A percentile compares a stretch with the other conserved stretches of the same genome.
phyloP scores from a whole-genome alignment of 345 rosid species.

The Corchorus olitorius region DNA sequence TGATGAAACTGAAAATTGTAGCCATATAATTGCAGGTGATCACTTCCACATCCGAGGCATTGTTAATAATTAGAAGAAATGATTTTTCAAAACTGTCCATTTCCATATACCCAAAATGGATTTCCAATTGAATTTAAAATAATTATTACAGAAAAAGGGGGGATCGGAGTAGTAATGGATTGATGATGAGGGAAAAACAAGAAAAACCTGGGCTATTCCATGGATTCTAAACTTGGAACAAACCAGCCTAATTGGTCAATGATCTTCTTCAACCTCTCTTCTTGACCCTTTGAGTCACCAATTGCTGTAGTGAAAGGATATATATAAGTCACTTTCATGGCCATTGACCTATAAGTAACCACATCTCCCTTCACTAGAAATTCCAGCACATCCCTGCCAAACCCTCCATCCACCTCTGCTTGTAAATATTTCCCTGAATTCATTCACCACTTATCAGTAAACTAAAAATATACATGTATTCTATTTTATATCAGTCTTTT shows the following conservation, averaged over 20 bases:
- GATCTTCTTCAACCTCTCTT: conserved; percentile 73
- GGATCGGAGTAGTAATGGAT: not conserved
- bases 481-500: not conserved
- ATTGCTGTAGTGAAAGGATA: conserved; percentile 93
- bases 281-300: conserved; percentile 86
- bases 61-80: no score
- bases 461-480: no score
- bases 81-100: not conserved
- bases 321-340: conserved; percentile 76
- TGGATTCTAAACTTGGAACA: conserved; percentile 77
- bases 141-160: not conserved
- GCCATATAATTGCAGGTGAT: no score
- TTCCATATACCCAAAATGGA: not conserved
- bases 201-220: conserved; percentile 45
- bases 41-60: no score
- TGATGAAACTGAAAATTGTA: no score
- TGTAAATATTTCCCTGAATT: conserved; percentile 66
- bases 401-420: conserved; percentile 81
- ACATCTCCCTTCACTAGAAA: conserved; percentile 80
- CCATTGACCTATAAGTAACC: conserved; percentile 75
- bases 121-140: not conserved
- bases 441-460: not conserved
- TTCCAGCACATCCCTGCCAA: conserved; percentile 74
- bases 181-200: not conserved
- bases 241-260: conserved; percentile 73